Base-by-base conservation (phyloP, 345 rosid species). In the Populus euphratica region DNA sequence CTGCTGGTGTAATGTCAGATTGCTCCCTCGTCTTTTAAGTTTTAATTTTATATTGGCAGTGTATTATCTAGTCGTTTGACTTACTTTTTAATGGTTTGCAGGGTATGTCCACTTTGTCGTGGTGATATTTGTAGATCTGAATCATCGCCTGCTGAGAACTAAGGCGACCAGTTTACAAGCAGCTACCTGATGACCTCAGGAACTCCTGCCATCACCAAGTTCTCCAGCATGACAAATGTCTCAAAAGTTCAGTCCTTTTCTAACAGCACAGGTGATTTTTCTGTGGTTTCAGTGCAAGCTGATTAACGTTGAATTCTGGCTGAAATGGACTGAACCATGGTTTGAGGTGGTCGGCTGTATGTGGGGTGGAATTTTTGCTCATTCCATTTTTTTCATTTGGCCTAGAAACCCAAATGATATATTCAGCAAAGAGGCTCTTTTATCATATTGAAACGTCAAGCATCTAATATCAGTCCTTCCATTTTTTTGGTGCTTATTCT, bases 51-150 rank as follows among this genome's bases (percentile, higher is more conserved):
- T 56, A 7, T 21, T 56, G 62, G 62, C 11, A 23, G 47, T 41
- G 47, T 41, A 10, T 41, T 43, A 43, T 43, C 47, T 43, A 10
- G 12, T 59, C 35, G 36, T n/a, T 70, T 41, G 49, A 9, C 72
- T 75, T 50, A 77, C 65, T 64, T 41, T 76, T 12, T 61, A 6
- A 27, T 81, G 81, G 70, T 65, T 65, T 69, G 78, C 91, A 96
- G 99, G 89, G 98, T 96, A 52, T 96, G 99, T 77, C 99, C 97
- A 31, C 90, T 96, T 62, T 96, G 99, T 81, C 96, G 98, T 0
- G 98, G 98, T 23, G 94, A 96, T 84, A 88, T 96, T 43, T 96
- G 99, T 86, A 87, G 85, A 79, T 82, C 89, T 14, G 92, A 85
- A 76, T 64, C 83, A 44, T 79, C 84, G 76, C 70, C 85, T 35